These are phyloP conservation scores for Chaetoscypha palmicola DNA, from an alignment of 2,329 filamentous ascomycete species.

Conservation along the genomic window DNA sequence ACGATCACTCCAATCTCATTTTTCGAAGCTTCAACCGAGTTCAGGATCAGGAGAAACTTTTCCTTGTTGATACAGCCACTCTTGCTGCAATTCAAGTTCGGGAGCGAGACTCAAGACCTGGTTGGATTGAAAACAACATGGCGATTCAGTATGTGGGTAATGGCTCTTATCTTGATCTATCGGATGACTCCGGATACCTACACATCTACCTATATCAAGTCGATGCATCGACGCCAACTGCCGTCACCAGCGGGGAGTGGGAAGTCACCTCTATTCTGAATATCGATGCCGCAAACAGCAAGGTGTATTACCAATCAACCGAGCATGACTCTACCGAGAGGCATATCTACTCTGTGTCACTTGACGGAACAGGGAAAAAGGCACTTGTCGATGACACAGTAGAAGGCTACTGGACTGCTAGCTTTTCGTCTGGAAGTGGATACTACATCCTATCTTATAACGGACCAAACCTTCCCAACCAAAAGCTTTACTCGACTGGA, in stretches of 20 bases:
- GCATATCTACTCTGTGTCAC: constrained; percentile 61
- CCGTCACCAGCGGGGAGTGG: constrained; percentile 54
- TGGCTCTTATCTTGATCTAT: constrained; percentile 53
- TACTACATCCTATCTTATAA: constrained; percentile 61
- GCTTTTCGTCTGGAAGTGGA: constrained; percentile 43
- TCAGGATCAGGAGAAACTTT: constrained; percentile 56
- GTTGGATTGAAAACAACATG: constrained; percentile 48
- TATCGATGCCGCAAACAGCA: constrained; percentile 47
- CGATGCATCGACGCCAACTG: constrained; percentile 44
- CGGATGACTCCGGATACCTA: constrained; percentile 57
- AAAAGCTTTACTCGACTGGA: constrained; percentile 56
- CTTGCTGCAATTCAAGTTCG: constrained; percentile 42
- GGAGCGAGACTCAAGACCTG: constrained; percentile 39
- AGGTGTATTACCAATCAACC: constrained; percentile 60
- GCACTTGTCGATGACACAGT: constrained; percentile 55
- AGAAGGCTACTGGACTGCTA: constrained; percentile 54
- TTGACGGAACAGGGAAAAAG: constrained; percentile 45
- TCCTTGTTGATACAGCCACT: constrained; percentile 48
- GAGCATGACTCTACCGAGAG: constrained; percentile 59
- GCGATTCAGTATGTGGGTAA: constrained; percentile 48
- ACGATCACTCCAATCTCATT: constrained; percentile 50
- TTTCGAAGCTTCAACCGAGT: constrained; percentile 63
- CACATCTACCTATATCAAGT: constrained; percentile 60
- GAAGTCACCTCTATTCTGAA: constrained; percentile 55
- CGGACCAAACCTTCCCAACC: constrained; percentile 62